Percentiles rank a stretch among this genome's conserved stretches.
These are phyloP conservation scores for Nematocida displodere DNA, from an alignment of 371 early-diverging fungal genomes.

Conservation along the genomic window DNA sequence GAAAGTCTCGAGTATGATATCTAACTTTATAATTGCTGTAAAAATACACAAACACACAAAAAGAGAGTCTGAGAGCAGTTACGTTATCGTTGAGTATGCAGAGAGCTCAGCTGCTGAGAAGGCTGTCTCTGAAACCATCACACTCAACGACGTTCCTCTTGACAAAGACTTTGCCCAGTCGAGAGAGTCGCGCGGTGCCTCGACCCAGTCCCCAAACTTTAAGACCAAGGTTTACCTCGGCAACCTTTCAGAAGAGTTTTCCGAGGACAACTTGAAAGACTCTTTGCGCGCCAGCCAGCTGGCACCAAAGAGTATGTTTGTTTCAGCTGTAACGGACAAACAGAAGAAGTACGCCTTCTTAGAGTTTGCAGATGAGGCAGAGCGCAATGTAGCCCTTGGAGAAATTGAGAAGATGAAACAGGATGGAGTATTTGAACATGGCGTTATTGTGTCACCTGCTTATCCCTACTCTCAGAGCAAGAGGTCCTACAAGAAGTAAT, in stretches of 20 bases:
- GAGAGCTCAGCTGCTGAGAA: not conserved
- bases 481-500: not conserved
- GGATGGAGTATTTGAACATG: conserved; percentile 23
- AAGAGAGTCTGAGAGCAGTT: not conserved
- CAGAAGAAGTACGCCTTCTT: conserved; percentile 42
- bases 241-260: conserved; percentile 9
- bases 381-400: conserved; percentile 42
- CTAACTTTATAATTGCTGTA: conserved; percentile 43
- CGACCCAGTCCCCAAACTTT: not conserved
- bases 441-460: conserved; percentile 12
- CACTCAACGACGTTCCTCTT: not conserved
- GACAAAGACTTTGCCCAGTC: not conserved
- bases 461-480: conserved; percentile 26
- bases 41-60: conserved; percentile 25
- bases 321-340: not conserved
- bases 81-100: conserved; percentile 20
- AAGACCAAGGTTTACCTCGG: conserved; percentile 33
- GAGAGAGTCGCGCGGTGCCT: not conserved
- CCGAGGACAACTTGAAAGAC: conserved; percentile 5
- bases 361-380: conserved; percentile 16
- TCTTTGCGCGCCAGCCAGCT: not conserved
- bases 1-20: conserved; percentile 41
- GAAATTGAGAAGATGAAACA: conserved; percentile 28
- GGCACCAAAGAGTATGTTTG: not conserved
- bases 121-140: not conserved